A percentile compares a stretch with the other conserved stretches of the same genome.
Conservation (phyloP, 2,329 filamentous ascomycete genomes). For the Colletotrichum gloeosporioides region DNA sequence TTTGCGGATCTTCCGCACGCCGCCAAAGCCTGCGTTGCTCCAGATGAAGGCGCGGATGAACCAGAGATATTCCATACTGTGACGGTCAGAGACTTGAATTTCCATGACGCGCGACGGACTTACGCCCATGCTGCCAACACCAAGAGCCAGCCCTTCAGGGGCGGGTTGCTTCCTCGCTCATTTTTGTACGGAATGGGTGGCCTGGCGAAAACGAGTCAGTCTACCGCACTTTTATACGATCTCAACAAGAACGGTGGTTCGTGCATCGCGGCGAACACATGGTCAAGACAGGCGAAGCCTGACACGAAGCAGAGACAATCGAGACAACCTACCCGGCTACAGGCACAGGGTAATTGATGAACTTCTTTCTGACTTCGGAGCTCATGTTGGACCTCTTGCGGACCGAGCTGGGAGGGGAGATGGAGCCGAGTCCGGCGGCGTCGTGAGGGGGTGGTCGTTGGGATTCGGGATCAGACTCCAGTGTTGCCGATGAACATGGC, state of each 20-base stretch:
- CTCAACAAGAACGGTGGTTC: neutral
- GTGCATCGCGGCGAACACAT: neutral
- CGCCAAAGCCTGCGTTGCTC: slow-evolving; percentile 67
- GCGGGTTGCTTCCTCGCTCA: slow-evolving; percentile 58
- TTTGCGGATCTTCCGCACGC: slow-evolving; percentile 57
- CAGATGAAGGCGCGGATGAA: slow-evolving; percentile 63
- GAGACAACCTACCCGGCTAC: slow-evolving; percentile 34
- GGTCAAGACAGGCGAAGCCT: neutral
- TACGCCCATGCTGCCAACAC: slow-evolving; percentile 61
- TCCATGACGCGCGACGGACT: slow-evolving; percentile 26
- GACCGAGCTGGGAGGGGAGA: neutral
- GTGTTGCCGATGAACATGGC: neutral
- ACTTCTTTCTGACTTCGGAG: slow-evolving; percentile 23
- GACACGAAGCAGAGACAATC: neutral
- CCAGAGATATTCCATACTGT: slow-evolving; percentile 60
- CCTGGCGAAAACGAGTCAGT: slow-evolving; percentile 26
- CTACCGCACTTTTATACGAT: neutral
- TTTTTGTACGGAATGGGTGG: slow-evolving; percentile 48
- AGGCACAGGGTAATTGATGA: slow-evolving; percentile 42
- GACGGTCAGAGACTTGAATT: neutral
- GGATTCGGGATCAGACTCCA: neutral
- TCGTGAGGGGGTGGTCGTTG: neutral
- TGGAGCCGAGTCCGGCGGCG: neutral
- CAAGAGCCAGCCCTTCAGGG: slow-evolving; percentile 60
- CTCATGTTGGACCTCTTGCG: slow-evolving; percentile 11